phyloP scores from a whole-genome alignment of 2,329 filamentous ascomycete genomes.

The Xylariomycetidae sp. region DNA sequence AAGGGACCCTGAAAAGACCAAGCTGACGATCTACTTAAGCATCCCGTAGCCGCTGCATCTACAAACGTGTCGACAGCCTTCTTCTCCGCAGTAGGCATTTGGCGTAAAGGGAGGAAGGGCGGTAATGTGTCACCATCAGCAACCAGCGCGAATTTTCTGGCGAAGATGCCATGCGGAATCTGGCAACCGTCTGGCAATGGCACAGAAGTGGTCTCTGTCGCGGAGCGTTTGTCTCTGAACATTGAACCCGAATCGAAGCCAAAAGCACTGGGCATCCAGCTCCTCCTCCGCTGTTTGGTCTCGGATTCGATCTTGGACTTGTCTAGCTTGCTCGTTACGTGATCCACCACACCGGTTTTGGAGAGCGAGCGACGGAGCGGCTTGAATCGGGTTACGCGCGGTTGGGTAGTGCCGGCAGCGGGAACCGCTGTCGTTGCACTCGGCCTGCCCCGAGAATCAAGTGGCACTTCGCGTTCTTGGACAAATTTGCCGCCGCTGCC shows the following conservation, averaged over 20 bases:
- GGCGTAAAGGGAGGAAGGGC: constrained; percentile 24
- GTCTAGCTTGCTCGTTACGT: constrained; percentile 11
- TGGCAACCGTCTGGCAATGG: constrained; percentile 30
- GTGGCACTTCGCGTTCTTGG: constrained; percentile 26
- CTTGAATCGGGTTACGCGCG: constrained; percentile 10
- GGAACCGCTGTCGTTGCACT: constrained; percentile 12
- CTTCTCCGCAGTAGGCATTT: constrained; percentile 36
- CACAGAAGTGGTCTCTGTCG: constrained; percentile 9
- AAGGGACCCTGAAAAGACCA: constrained; percentile 36
- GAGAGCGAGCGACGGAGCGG: constrained; percentile 15
- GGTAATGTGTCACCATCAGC: constrained; percentile 27
- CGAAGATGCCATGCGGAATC: constrained; percentile 39
- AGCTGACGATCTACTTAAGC: constrained; percentile 17
- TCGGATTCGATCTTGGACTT: constrained; percentile 12
- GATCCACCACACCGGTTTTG: constrained; percentile 17
- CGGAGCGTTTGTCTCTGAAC: constrained; percentile 13
- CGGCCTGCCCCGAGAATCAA: constrained; percentile 12
- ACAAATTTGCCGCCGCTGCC: constrained; percentile 26
- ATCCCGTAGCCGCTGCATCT: constrained; percentile 20
- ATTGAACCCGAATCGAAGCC: constrained; percentile 14
- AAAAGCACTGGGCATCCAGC: constrained; percentile 20
- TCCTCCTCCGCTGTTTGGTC: constrained; percentile 20
- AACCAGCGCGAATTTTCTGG: constrained; percentile 35
- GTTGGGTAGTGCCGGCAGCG: constrained; percentile 14
- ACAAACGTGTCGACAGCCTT: constrained; percentile 32